Evolutionary conservation across 805 yeast species (phyloP).

Genomic region (Wickerhamiella brachini): DNA sequence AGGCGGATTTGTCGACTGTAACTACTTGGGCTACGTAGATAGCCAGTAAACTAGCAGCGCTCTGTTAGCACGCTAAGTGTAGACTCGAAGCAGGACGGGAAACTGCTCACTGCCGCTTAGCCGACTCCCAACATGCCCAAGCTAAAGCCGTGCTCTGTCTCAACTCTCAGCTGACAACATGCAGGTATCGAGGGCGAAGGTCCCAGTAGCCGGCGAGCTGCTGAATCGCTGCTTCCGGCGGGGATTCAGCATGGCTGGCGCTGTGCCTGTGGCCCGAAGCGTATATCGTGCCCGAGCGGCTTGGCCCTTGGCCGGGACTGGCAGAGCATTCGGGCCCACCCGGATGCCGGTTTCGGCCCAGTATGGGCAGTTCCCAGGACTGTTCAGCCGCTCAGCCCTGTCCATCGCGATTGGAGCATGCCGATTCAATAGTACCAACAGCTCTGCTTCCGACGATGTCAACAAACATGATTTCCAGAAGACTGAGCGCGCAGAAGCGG

Average conservation of each 20-base stretch:
- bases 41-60: no score
- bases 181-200: neutral
- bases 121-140: no score
- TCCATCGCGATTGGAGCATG: neutral
- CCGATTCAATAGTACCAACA: neutral
- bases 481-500: conserved; percentile 7
- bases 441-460: neutral
- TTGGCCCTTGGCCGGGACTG: neutral
- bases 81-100: no score
- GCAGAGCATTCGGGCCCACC: neutral
- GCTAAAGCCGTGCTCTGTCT: no score
- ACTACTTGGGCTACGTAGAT: no score
- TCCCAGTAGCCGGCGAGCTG: neutral
- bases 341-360: neutral
- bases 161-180: neutral
- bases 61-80: no score
- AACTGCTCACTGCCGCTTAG: no score
- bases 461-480: neutral
- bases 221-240: neutral
- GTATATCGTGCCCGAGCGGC: neutral
- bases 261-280: neutral
- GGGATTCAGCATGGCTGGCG: neutral
- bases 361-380: neutral
- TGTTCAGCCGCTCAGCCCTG: no score
- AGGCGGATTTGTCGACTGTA: no score